A percentile compares a stretch with the other conserved stretches of the same genome.
These are phyloP conservation scores for Podospora pseudopauciseta DNA, from an alignment of 495 filamentous ascomycete species.

Conservation along the genomic window DNA sequence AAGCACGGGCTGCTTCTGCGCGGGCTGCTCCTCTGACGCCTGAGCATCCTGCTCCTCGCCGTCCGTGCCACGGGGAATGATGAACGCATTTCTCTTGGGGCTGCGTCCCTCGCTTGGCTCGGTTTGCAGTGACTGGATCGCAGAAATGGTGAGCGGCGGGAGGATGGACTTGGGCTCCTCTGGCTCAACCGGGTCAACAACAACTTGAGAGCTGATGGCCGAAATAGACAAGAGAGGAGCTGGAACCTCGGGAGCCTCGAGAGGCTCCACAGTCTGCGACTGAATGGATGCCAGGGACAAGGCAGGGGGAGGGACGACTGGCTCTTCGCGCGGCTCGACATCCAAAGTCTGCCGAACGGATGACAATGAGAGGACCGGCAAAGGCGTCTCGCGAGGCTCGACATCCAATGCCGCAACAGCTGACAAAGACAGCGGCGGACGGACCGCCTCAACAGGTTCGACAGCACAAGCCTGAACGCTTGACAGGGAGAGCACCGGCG, in stretches of 20 bases:
- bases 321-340: conserved; percentile 22
- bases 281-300: conserved; percentile 26
- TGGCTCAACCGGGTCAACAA: conserved; percentile 33
- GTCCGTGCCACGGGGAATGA: conserved; percentile 43
- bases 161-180: conserved; percentile 17
- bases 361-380: conserved; percentile 26
- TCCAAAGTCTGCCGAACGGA: conserved; percentile 21
- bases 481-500: conserved; percentile 17
- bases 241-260: conserved; percentile 14
- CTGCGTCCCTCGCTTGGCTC: conserved; percentile 48
- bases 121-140: conserved; percentile 47
- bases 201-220: conserved; percentile 36
- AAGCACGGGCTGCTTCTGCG: conserved; percentile 35
- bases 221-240: conserved; percentile 25
- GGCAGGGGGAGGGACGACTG: conserved; percentile 13
- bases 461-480: conserved; percentile 18
- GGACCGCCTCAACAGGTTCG: conserved; percentile 18
- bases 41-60: conserved; percentile 12
- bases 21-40: conserved; percentile 30
- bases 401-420: conserved; percentile 17
- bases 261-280: conserved; percentile 25
- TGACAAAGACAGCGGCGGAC: conserved; percentile 8
- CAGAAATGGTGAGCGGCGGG: conserved; percentile 43
- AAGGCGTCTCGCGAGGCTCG: conserved; percentile 21
- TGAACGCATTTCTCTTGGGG: conserved; percentile 47